Percentiles rank a stretch among this genome's conserved stretches.
phyloP scores from a whole-genome alignment of 208 protist species.

The Wallacemonas sp. region DNA sequence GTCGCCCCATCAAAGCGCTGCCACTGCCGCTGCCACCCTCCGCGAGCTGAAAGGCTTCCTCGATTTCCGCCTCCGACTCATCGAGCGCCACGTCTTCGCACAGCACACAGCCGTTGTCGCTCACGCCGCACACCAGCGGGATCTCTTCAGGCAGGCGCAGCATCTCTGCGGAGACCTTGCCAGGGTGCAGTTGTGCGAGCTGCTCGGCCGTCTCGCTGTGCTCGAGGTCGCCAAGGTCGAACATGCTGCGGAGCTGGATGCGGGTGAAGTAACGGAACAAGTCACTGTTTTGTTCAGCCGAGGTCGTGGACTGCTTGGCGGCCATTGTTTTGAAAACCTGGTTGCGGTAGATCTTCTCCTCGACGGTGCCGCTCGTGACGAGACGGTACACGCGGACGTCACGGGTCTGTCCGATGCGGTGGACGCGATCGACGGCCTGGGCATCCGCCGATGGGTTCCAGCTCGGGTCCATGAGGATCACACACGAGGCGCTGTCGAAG shows the following conservation, averaged over 20 bases:
- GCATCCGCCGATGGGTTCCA: slow-evolving; percentile 97
- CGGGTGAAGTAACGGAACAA: slow-evolving; percentile 85
- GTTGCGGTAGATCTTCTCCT: slow-evolving; percentile 98
- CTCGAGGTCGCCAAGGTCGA: slow-evolving; percentile 49
- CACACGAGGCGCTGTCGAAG: slow-evolving; percentile 93
- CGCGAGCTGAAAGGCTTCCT: neutral
- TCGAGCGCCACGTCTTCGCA: slow-evolving; percentile 34
- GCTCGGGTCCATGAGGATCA: slow-evolving; percentile 96
- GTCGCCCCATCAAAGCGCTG: slow-evolving; percentile 5
- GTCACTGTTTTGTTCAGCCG: slow-evolving; percentile 16
- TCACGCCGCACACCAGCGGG: slow-evolving; percentile 54
- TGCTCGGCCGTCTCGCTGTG: slow-evolving; percentile 70
- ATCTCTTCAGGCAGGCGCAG: neutral
- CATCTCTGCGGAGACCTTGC: slow-evolving; percentile 22
- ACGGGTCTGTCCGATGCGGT: slow-evolving; percentile 97
- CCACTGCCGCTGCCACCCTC: neutral
- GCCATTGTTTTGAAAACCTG: slow-evolving; percentile 96
- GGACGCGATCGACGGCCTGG: slow-evolving; percentile 96
- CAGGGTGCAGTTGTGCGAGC: slow-evolving; percentile 59
- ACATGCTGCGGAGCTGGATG: slow-evolving; percentile 83
- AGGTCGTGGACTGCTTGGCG: slow-evolving; percentile 50
- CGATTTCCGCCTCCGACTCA: slow-evolving; percentile 10
- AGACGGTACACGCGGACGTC: slow-evolving; percentile 96
- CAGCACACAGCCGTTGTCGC: slow-evolving; percentile 70
- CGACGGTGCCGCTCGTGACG: slow-evolving; percentile 95